Evolutionary conservation across 2,329 filamentous ascomycete genomes (phyloP), one percentile per base, ranked within the genome.

Genomic region (Paraphoma sp.): DNA sequence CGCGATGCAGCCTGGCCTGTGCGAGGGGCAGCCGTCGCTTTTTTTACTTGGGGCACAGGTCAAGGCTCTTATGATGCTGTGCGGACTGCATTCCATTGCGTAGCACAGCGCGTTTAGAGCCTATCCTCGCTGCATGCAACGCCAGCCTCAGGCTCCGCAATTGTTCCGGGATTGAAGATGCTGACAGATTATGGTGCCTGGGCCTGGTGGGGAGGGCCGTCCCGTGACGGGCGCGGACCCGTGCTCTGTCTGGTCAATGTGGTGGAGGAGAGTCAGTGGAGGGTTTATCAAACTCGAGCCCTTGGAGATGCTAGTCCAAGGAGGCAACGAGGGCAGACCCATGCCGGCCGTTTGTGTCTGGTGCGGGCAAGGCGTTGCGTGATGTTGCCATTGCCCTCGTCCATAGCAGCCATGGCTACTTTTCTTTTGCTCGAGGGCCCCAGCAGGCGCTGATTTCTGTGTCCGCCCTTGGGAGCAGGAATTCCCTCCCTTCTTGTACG

Each of bases 401-500:
- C 55, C 45, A 58, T 59, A 56, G 53, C 62, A 57, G 63, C 63
- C 63, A 65, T 66, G 63, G 59, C 60, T 64, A 59, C 59, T 69
- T 71, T 75, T 68, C 65, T 74, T 73, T 75, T 74, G 69, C 65
- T 63, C 49, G 60, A 70, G 63, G 54, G 58, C 54, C 56, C 64
- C 63, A 40, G 42, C 40, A 64, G 71, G 69, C 65, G 67, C 65
- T 64, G 67, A 53, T 60, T 23, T 23, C 23, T 63, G 68, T 64
- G 63, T 62, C 60, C 68, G 62, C 64, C 67, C 64, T 68, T 68
- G 62, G 61, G 53, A 55, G 53, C 55, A 64, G 60, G 61, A 73
- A 64, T 64, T 62, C 59, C 60, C 65, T 68, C 68, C 65, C 64
- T 53, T 74, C 70, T 74, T 76, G 73, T 76, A 68, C 70, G 54